Evolutionary conservation across 768 basidiomycete genomes (phyloP).

Genomic region (Tylopilus rubrobrunneus): DNA sequence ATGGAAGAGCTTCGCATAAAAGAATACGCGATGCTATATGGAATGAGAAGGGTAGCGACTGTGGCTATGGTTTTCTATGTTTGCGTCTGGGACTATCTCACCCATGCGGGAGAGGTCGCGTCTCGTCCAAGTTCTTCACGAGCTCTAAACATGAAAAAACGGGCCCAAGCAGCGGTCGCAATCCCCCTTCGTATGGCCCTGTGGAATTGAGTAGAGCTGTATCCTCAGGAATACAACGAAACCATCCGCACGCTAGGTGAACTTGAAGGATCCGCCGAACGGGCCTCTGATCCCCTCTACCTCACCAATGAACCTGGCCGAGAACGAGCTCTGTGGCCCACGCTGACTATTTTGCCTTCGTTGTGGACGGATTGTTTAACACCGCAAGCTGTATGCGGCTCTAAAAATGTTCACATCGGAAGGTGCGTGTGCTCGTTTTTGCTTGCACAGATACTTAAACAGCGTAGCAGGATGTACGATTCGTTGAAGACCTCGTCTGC

Average conservation of each 20-base stretch:
- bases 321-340: conserved; percentile 71
- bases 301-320: conserved; percentile 40
- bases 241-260: conserved; percentile 56
- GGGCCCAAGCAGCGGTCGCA: conserved; percentile 69
- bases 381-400: conserved; percentile 26
- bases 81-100: too few species aligned
- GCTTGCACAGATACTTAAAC: neutral
- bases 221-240: conserved; percentile 76
- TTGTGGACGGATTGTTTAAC: conserved; percentile 71
- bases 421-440: conserved; percentile 12
- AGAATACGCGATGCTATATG: too few species aligned
- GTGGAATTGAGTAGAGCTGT: conserved; percentile 88
- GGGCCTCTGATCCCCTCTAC: conserved; percentile 80
- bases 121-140: conserved; percentile 72
- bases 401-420: conserved; percentile 30
- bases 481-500: conserved; percentile 59
- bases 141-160: conserved; percentile 75
- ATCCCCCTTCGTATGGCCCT: conserved; percentile 70
- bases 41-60: too few species aligned
- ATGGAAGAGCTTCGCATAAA: too few species aligned
- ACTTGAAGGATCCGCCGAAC: conserved; percentile 78
- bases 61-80: too few species aligned
- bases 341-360: conserved; percentile 68
- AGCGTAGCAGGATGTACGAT: conserved; percentile 43
- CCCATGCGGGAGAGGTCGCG: conserved; percentile 62